Evolutionary conservation across 2,329 filamentous ascomycete genomes (phyloP).

Genomic region (Cladophialophora carrionii): DNA sequence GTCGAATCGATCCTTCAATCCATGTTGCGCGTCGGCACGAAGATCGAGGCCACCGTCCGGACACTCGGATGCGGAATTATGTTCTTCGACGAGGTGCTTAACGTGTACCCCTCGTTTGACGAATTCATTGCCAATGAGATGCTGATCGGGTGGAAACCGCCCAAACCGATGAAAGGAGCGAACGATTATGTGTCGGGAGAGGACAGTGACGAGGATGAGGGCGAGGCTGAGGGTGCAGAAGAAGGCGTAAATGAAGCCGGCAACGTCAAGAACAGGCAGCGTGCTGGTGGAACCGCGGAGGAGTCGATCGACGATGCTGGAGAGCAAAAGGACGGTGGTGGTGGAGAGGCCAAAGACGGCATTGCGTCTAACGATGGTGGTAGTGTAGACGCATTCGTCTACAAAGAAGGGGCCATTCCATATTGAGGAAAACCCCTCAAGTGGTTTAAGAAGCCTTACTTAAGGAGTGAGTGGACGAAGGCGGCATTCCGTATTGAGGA

Average conservation of each 20-base stretch:
- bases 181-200: slow-evolving; percentile 26
- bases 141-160: slow-evolving; percentile 68
- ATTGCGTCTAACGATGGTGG: background rate
- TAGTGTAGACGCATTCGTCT: too few species aligned
- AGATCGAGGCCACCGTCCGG: slow-evolving; percentile 60
- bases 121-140: slow-evolving; percentile 68
- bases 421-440: too few species aligned
- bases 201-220: slow-evolving; percentile 12
- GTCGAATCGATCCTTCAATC: slow-evolving; percentile 66
- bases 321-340: background rate
- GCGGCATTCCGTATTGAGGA: too few species aligned
- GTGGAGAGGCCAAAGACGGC: background rate
- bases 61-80: slow-evolving; percentile 63
- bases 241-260: background rate
- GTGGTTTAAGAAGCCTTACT: too few species aligned
- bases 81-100: slow-evolving; percentile 65
- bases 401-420: too few species aligned
- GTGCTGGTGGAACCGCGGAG: background rate
- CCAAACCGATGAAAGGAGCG: slow-evolving; percentile 41
- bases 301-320: background rate
- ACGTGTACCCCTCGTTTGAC: slow-evolving; percentile 65
- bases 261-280: background rate
- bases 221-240: slow-evolving; percentile 3
- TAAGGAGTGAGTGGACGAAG: too few species aligned
- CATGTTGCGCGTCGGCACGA: slow-evolving; percentile 67